phyloP scores from a whole-genome alignment of 257 asterid genomes.

The Nicotiana tomentosiformis region DNA sequence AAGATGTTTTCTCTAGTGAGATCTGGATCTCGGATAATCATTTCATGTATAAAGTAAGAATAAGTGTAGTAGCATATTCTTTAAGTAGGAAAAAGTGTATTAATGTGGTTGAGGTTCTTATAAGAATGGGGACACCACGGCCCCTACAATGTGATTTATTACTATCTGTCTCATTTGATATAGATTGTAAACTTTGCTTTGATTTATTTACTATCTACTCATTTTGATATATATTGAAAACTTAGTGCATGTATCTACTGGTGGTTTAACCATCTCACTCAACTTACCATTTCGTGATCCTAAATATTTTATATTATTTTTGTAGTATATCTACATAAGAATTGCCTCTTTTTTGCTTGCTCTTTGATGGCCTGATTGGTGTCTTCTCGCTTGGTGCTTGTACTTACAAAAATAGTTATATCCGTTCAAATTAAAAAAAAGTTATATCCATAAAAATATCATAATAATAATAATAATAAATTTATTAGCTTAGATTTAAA shows the following conservation, averaged over 20 bases:
- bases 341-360: background rate
- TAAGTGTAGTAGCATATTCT: background rate
- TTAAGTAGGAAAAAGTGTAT: background rate
- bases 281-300: background rate
- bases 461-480: background rate
- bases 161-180: background rate
- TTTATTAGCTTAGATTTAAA: background rate
- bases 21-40: background rate
- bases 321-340: background rate
- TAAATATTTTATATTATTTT: background rate
- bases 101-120: background rate
- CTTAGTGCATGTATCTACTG: background rate
- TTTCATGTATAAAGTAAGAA: constrained; percentile 1
- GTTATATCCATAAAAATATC: background rate
- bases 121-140: background rate
- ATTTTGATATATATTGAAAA: background rate
- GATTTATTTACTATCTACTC: background rate
- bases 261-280: background rate
- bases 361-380: background rate
- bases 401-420: background rate
- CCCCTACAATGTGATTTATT: constrained; percentile 3
- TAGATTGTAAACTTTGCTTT: background rate
- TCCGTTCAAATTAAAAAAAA: background rate
- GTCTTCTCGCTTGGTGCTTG: background rate
- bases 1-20: background rate